These are phyloP conservation scores for Lolium perenne DNA, from an alignment of 176 grass and related monocot species.

Conservation along the genomic window DNA sequence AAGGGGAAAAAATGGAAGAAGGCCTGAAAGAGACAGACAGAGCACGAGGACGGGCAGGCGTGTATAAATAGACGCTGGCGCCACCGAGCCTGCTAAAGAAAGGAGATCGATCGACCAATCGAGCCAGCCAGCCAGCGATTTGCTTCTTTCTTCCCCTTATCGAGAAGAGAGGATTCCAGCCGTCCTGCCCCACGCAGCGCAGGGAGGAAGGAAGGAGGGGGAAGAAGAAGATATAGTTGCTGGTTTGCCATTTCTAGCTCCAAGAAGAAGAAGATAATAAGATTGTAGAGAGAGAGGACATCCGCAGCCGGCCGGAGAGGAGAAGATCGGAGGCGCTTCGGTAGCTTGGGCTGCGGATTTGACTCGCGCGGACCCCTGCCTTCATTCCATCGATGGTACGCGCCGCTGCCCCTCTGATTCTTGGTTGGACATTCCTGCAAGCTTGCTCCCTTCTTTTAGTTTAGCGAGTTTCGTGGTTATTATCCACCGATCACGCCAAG, in stretches of 20 bases:
- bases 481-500: not conserved
- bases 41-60: not conserved
- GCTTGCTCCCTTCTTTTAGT: not conserved
- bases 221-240: not conserved
- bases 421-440: not conserved
- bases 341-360: not conserved
- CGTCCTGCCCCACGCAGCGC: not conserved
- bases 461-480: not conserved
- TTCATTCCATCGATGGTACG: not conserved
- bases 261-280: not conserved
- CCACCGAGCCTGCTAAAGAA: conserved; percentile 12
- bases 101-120: not conserved
- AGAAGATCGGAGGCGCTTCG: not conserved
- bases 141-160: not conserved
- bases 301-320: not conserved
- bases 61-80: not conserved
- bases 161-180: not conserved
- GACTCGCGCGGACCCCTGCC: not conserved
- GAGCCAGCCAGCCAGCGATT: not conserved
- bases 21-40: not conserved
- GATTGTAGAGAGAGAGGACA: not conserved
- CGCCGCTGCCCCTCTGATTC: not conserved
- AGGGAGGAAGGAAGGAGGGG: not conserved
- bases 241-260: not conserved
- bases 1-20: not conserved